Evolutionary conservation across 2,329 filamentous ascomycete genomes (phyloP).

Genomic region (Sordariomycetes sp.): DNA sequence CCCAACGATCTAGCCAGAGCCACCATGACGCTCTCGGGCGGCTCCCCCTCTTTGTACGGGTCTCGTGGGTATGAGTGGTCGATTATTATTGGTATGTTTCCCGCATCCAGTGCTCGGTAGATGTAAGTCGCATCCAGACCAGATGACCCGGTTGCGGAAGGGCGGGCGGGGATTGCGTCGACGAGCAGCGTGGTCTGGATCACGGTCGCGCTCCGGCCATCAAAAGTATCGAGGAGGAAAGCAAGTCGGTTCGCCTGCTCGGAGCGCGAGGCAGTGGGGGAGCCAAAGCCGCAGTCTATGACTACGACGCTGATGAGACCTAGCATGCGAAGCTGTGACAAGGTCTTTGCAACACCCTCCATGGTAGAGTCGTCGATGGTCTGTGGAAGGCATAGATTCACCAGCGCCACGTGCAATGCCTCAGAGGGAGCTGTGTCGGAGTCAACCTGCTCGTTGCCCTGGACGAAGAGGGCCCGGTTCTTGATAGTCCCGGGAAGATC

Average conservation of each 20-base stretch:
- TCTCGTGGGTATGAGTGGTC: slow-evolving; percentile 30
- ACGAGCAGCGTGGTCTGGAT: slow-evolving; percentile 36
- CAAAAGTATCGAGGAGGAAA: slow-evolving; percentile 62
- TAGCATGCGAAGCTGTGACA: slow-evolving; percentile 72
- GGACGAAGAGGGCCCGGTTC: slow-evolving; percentile 1
- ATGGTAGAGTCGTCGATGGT: slow-evolving; percentile 58
- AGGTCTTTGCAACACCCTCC: slow-evolving; percentile 67
- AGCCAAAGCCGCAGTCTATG: slow-evolving; percentile 54
- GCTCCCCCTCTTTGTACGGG: slow-evolving; percentile 24
- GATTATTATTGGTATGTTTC: slow-evolving; percentile 23
- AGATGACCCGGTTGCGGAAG: not conserved
- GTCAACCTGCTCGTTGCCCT: not conserved
- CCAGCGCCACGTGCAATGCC: slow-evolving; percentile 60
- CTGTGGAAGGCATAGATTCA: slow-evolving; percentile 73
- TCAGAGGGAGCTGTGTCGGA: not conserved
- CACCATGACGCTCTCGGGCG: slow-evolving; percentile 55
- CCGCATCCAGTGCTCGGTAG: not conserved
- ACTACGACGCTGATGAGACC: slow-evolving; percentile 77
- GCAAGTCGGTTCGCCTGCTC: slow-evolving; percentile 64
- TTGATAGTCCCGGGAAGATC: slow-evolving; percentile 2
- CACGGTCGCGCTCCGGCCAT: slow-evolving; percentile 56
- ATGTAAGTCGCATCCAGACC: not conserved
- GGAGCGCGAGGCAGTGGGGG: slow-evolving; percentile 28
- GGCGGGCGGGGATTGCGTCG: not conserved
- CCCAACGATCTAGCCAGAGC: slow-evolving; percentile 37